Evolutionary conservation across 192 early-diverging fungal species (phyloP), one percentile per base, ranked within the genome.

Genomic region (Coemansia sp.): DNA sequence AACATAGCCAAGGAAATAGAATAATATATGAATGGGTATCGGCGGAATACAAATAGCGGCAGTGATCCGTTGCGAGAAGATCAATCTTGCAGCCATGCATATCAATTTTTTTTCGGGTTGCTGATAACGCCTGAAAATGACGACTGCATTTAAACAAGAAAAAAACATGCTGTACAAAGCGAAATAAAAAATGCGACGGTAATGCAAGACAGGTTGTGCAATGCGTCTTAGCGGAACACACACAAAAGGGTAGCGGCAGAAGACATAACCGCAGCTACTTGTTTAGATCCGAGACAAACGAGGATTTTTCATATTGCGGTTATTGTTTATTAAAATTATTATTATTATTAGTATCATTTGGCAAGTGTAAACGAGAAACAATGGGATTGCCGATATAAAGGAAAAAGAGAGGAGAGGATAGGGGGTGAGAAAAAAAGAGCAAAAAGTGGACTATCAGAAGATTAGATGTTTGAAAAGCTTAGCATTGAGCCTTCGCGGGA

Each of bases 401-500:
- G 3, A 45, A 45, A 16, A 5, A 57, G 32, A 33, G 33, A 57
- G 29, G 25, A 5, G 12, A 22, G 51, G 51, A 54, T 7, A 16
- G 7, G 17, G 18, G 51, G 48, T 22, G 45, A 16, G 25, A 40
- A 61, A 42, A 42, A 29, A 59, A 30, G 28, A 49, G 28, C 12
- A 50, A 18, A 5, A 16, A 29, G 25, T 14, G 10, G 4, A 4
- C 8, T 25, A 65, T 52, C 62, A 65, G 30, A 67, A 32, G 56
- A 63, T 76, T 14, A 60, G 18, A 61, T 48, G 48, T 61, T 61
- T 12, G 48, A 18, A 38, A 80, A 75, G 60, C 77, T 75, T 5
- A 80, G 72, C 14, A 74, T 49, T 0, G 77, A 80, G 12, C 77
- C 69, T 34, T 71, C 77, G 7, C 72, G 62, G 10, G 77, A 80